A percentile compares a stretch with the other conserved stretches of the same genome.
These are phyloP conservation scores for Peronosclerospora sorghi DNA, from an alignment of 352 stramenopile genomes.

Conservation along the genomic window DNA sequence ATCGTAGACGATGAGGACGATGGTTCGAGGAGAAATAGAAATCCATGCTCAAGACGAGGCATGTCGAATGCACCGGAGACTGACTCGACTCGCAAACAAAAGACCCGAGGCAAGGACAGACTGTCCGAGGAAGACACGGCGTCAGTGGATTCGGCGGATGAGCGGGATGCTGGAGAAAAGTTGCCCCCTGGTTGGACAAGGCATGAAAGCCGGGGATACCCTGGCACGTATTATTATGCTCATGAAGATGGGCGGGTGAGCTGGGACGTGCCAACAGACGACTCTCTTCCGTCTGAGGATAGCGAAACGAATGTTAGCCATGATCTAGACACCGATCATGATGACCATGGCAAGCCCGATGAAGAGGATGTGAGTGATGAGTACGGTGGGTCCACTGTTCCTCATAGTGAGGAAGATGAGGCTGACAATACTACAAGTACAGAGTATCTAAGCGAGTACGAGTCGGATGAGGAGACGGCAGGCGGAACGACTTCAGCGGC, in stretches of 20 bases:
- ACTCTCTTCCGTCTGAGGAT: conserved; percentile 1
- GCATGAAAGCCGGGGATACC: conserved; percentile 51
- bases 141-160: conserved; percentile 27
- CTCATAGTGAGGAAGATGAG: conserved; percentile 9
- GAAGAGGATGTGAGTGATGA: conserved; percentile 11
- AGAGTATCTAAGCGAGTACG: conserved; percentile 21
- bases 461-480: conserved; percentile 20
- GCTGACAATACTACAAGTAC: conserved; percentile 13
- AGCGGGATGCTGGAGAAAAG: conserved; percentile 21
- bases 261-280: conserved; percentile 48
- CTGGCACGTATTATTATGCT: conserved; percentile 58
- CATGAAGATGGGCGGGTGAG: conserved; percentile 47
- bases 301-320: background rate
- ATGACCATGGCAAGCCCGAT: conserved; percentile 17
- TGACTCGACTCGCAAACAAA: conserved; percentile 15
- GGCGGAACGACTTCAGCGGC: conserved; percentile 20
- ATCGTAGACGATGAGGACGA: conserved; percentile 8
- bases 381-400: conserved; percentile 1
- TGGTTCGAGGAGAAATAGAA: conserved; percentile 7
- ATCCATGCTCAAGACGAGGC: conserved; percentile 5
- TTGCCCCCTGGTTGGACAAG: conserved; percentile 46
- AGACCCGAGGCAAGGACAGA: conserved; percentile 26
- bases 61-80: conserved; percentile 5
- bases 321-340: conserved; percentile 8
- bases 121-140: conserved; percentile 42